A percentile compares a stretch with the other conserved stretches of the same genome.
phyloP scores from a whole-genome alignment of 345 rosid genomes.

The Arabidopsis arenosa region DNA sequence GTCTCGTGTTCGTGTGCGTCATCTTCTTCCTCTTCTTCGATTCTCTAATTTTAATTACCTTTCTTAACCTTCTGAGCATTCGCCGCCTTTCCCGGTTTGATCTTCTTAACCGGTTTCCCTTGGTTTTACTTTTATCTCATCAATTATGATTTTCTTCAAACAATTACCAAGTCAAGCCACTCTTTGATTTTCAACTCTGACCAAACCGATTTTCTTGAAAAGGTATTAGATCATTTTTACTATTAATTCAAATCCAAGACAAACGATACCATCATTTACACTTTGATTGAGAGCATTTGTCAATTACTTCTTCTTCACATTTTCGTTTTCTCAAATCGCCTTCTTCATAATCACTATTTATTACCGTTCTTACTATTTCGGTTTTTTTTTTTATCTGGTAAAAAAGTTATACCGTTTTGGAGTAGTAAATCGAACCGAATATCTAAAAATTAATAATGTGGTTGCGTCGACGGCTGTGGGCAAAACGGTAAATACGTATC shows the following conservation, averaged over 20 bases:
- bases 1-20: slow-evolving; percentile 37
- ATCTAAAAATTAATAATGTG: too few relatives aligned
- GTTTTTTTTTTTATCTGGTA: too few relatives aligned
- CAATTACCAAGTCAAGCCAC: neutral
- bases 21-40: slow-evolving; percentile 17
- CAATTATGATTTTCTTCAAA: neutral
- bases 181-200: neutral
- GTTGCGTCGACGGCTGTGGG: slow-evolving; percentile 16
- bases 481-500: slow-evolving; percentile 10
- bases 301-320: too few relatives aligned
- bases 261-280: too few relatives aligned
- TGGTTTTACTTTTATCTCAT: neutral
- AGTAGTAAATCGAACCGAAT: too few relatives aligned
- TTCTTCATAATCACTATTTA: too few relatives aligned
- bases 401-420: too few relatives aligned
- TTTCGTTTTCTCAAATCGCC: too few relatives aligned
- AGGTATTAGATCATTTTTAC: too few relatives aligned
- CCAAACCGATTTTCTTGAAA: neutral
- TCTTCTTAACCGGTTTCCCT: slow-evolving; percentile 25
- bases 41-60: neutral
- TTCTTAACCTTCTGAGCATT: neutral
- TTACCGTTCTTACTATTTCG: too few relatives aligned
- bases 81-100: slow-evolving; percentile 20
- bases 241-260: too few relatives aligned
- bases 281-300: too few relatives aligned